Evolutionary conservation across 2,329 filamentous ascomycete species (phyloP), one percentile per base, ranked within the genome.

Genomic region (Penicillium sp.): DNA sequence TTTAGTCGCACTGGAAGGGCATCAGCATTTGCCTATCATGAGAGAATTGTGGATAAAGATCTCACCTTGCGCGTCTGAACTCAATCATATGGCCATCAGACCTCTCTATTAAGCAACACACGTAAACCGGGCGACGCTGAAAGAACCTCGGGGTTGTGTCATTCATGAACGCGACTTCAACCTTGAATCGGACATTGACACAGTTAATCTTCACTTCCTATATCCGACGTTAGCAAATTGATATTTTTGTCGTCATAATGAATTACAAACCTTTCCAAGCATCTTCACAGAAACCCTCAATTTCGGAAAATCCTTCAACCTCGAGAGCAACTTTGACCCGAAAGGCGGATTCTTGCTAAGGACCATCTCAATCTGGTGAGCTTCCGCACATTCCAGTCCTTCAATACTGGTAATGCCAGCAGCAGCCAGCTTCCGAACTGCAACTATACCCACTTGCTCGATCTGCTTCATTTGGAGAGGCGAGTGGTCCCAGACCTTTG

Each of bases 391-490:
- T 16, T 87, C 84, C 12, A 99, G 77, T n/a, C 84, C 82, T 40
- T 88, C 83, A 6, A 97, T 84, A 5, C 79, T 89, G 28, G 78
- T 84, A 51, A 97, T 83, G 0, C 86, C 85, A n/a, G 85, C 85
- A 37, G 82, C 80, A 3, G 85, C 82, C 41, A 97, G 80, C 69
- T 89, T 94, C 36, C 88, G 83, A 60, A 90, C 85, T n/a, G 84
- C 83, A 1, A 87, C 89, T 5, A 85, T 78, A 0, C 94, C 94
- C 58, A 97, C 83, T 3, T 86, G 83, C 0, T 89, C 85, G 1
- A 99, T 81, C 70, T 97, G 93, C 57, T 88, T 88, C 67, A 99
- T 82, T 62, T 97, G 89, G 22, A 88, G 79, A 0, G 89, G 84
- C 2, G 86, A 89, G 33, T 88, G 86, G 66, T 99, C 94, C 94